phyloP scores from a whole-genome alignment of 2,329 filamentous ascomycete genomes.

The Aureobasidium leucospermi region DNA sequence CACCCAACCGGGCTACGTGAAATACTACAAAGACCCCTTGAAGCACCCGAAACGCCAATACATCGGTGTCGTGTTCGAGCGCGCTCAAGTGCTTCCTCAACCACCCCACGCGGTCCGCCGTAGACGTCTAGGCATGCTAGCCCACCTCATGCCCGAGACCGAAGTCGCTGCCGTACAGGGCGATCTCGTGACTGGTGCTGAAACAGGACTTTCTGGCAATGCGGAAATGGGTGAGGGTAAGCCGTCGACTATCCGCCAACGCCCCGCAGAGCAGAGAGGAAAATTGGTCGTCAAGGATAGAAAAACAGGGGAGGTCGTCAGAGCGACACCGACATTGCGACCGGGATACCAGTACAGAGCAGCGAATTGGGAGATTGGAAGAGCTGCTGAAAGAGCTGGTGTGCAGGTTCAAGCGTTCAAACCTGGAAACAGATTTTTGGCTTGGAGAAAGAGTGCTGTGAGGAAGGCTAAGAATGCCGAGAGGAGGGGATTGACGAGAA shows the following conservation, averaged over 20 bases:
- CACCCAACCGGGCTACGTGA: conserved; percentile 78
- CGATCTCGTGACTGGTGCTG: conserved; percentile 15
- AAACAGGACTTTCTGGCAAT: conserved; percentile 17
- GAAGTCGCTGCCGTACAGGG: not conserved
- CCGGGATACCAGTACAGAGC: conserved; percentile 57
- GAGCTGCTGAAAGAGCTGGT: conserved; percentile 53
- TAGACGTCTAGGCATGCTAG: conserved; percentile 68
- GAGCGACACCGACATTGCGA: conserved; percentile 35
- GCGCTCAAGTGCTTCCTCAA: conserved; percentile 71
- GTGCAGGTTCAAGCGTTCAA: conserved; percentile 50
- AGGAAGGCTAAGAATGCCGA: conserved; percentile 45
- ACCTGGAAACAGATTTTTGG: conserved; percentile 54
- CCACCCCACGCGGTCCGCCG: conserved; percentile 65
- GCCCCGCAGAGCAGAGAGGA: conserved; percentile 17
- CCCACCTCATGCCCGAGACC: conserved; percentile 30
- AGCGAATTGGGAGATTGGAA: conserved; percentile 61
- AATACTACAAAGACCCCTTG: conserved; percentile 86
- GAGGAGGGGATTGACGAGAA: conserved; percentile 45
- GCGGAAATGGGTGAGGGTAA: conserved; percentile 16
- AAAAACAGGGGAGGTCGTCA: conserved; percentile 21
- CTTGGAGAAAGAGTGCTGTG: conserved; percentile 54
- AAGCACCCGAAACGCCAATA: conserved; percentile 82
- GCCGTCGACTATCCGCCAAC: conserved; percentile 19
- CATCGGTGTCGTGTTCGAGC: conserved; percentile 87
- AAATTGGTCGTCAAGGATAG: conserved; percentile 22